Percentiles rank a stretch among this genome's conserved stretches.
phyloP scores from a whole-genome alignment of 768 basidiomycete genomes.

The Agaricus sinodeliciosus region DNA sequence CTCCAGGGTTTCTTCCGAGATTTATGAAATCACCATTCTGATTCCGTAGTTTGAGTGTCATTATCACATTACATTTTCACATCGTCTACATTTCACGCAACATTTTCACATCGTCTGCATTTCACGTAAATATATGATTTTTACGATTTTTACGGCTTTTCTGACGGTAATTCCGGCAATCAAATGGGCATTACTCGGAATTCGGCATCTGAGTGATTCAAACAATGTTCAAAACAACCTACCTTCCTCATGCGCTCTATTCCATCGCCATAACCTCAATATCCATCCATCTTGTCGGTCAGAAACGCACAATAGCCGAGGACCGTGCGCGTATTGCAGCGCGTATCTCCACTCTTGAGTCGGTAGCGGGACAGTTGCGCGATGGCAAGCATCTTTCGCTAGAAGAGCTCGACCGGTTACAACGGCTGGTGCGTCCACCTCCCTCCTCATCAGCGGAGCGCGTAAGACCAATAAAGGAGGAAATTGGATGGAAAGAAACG shows the following conservation, averaged over 20 bases:
- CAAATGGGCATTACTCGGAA: background rate
- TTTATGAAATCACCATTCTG: background rate
- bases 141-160: background rate
- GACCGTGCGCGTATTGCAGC: slow-evolving; percentile 50
- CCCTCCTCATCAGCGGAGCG: background rate
- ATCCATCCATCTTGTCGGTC: slow-evolving; percentile 58
- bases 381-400: slow-evolving; percentile 29
- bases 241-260: slow-evolving; percentile 61
- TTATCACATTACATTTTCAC: background rate
- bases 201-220: background rate
- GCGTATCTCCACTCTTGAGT: slow-evolving; percentile 57
- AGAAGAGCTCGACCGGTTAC: slow-evolving; percentile 48
- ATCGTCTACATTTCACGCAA: background rate
- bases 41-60: background rate
- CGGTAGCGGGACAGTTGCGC: slow-evolving; percentile 46
- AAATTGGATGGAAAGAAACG: slow-evolving; percentile 44
- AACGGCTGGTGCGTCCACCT: slow-evolving; percentile 39
- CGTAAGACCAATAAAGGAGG: slow-evolving; percentile 13
- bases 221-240: slow-evolving; percentile 25
- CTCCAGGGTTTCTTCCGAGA: background rate
- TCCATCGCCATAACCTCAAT: slow-evolving; percentile 60
- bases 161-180: background rate
- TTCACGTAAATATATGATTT: background rate
- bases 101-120: background rate
- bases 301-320: slow-evolving; percentile 41